Base-by-base conservation (phyloP, 768 basidiomycete genomes). In the Tephrocybe sp. region DNA sequence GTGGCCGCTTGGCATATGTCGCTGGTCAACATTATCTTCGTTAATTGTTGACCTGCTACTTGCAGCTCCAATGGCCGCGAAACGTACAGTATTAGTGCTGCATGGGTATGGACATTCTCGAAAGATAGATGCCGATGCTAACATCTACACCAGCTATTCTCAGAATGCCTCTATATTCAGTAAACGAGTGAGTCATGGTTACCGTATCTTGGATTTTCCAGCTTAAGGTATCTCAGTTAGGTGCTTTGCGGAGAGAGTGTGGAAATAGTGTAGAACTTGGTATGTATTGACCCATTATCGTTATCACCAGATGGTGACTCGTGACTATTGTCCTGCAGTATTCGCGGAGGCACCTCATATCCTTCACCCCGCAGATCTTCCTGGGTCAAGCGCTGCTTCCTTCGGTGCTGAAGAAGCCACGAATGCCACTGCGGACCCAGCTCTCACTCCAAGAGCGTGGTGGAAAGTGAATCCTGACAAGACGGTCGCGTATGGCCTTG, bases 331-430 rank as follows among this genome's bases (percentile, higher is more conserved):
- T n/a, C n/a, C n/a, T n/a, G 1, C 54, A 91, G 90, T 91, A 4
- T 89, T 90, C 62, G 59, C 88, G 26, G 86, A 91, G 54, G 90
- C 76, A 0, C 88, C 88, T 1, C 74, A 80, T 38, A 69, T 88
- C 34, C 71, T 92, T 9, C 72, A 78, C 25, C 87, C 87, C 1
- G 82, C 71, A 9, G 89, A 92, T 55, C 62, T 88, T 9, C 48
- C 59, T 1, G 66, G 64, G 6, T 49, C 57, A 13, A 51, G 62
- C 4, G 55, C 64, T 19, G 60, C 61, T 4, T 60, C 66, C 3
- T 57, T 70, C 5, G 68, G 61, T 13, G 66, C 71, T 9, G 53
- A 77, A 11, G 77, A 73, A 19, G 73, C 73, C n/a, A 53, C 74
- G 44, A 62, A 55, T 13, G 57, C 63, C 15, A 49, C 57, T 22